Evolutionary conservation across 495 filamentous ascomycete species (phyloP).

Genomic region (Podospora sp.): DNA sequence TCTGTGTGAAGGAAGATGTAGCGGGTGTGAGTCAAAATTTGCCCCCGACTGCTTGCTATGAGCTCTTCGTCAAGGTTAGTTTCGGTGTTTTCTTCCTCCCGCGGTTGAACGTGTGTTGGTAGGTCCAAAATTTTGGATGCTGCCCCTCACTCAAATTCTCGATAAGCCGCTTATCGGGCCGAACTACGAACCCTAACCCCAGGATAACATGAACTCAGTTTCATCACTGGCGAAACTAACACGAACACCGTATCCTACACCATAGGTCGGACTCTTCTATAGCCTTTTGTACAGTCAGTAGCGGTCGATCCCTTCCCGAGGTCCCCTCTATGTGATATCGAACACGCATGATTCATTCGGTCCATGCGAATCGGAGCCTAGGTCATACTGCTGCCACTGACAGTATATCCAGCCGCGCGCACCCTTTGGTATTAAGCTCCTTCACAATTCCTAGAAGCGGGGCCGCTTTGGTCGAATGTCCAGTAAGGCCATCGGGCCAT

Average conservation of each 20-base stretch:
- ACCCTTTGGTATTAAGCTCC: background rate
- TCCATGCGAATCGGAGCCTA: background rate
- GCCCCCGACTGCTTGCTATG: background rate
- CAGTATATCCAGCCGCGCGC: background rate
- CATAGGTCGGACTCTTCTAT: conserved; percentile 1
- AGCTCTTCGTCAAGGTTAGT: background rate
- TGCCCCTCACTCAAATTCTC: conserved; percentile 19
- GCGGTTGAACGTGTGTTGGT: background rate
- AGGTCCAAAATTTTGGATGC: conserved; percentile 13
- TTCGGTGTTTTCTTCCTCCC: background rate
- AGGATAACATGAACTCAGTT: background rate
- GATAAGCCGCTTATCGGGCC: conserved; percentile 15
- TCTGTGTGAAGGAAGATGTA: background rate
- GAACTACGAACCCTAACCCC: background rate
- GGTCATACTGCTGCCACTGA: background rate
- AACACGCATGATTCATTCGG: background rate
- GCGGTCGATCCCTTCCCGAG: background rate
- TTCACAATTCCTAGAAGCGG: background rate
- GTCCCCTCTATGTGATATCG: conserved; percentile 1
- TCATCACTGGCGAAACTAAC: background rate
- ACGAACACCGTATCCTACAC: conserved; percentile 13
- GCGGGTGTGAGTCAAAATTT: background rate
- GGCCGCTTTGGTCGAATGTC: background rate
- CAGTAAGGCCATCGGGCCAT: background rate
- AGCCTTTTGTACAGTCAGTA: background rate